A percentile compares a stretch with the other conserved stretches of the same genome.
Evolutionary conservation across 129 eudicot species (phyloP).

Genomic region (Calendula officinalis): DNA sequence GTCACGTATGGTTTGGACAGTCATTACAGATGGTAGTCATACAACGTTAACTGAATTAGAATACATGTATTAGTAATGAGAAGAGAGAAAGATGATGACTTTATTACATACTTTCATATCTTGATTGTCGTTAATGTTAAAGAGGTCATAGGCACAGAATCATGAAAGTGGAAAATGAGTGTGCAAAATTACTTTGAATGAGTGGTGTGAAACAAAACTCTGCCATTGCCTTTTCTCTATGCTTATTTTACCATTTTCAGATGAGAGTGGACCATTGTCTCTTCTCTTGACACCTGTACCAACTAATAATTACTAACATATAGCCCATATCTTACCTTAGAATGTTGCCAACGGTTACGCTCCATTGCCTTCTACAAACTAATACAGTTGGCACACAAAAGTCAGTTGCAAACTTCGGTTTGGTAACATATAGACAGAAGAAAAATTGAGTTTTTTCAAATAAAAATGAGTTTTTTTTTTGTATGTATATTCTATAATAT

Average conservation of each 20-base stretch:
- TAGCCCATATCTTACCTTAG: no score
- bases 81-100: conserved; percentile 19
- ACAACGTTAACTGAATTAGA: background rate
- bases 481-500: no score
- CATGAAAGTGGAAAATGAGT: conserved; percentile 57
- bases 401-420: no score
- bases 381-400: no score
- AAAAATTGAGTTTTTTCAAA: no score
- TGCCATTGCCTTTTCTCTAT: conserved; percentile 7
- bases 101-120: conserved; percentile 14
- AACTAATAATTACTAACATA: background rate
- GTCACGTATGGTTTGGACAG: no score
- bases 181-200: conserved; percentile 35
- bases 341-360: background rate
- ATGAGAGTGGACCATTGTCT: conserved; percentile 35
- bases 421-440: no score
- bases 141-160: conserved; percentile 15
- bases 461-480: no score
- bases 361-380: no score
- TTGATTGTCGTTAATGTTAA: conserved; percentile 27
- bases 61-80: conserved; percentile 20
- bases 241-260: conserved; percentile 31
- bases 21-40: no score
- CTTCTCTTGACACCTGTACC: conserved; percentile 20
- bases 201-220: conserved; percentile 37